phyloP scores from a whole-genome alignment of 2,329 filamentous ascomycete genomes.

The Nothopassalora personata region DNA sequence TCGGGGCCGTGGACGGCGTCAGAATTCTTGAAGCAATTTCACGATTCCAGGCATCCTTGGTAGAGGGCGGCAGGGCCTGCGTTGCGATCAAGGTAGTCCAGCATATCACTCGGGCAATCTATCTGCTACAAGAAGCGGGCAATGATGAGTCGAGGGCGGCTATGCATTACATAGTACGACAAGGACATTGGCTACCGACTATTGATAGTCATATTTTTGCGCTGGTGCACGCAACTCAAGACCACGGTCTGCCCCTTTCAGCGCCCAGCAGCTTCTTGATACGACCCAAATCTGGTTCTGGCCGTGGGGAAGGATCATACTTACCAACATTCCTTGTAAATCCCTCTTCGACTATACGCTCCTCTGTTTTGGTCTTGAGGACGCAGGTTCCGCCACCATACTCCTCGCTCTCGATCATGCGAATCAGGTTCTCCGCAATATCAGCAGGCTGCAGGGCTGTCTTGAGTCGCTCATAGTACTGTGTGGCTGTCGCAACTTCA shows the following conservation, averaged over 20 bases:
- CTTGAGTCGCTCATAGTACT: constrained; percentile 14
- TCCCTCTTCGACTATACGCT: constrained; percentile 15
- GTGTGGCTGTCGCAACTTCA: constrained; percentile 15
- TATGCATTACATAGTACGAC: not conserved
- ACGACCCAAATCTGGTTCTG: constrained; percentile 17
- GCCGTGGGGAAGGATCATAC: constrained; percentile 18
- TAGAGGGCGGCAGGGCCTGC: too few species aligned
- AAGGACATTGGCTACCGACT: not conserved
- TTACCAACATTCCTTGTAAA: constrained; percentile 14
- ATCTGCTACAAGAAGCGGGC: too few species aligned
- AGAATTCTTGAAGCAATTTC: not conserved
- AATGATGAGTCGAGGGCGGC: not conserved
- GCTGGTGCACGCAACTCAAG: not conserved
- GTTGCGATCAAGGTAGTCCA: too few species aligned
- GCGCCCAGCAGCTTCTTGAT: constrained; percentile 14
- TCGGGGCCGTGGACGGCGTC: not conserved
- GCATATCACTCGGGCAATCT: too few species aligned
- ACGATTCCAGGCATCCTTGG: too few species aligned
- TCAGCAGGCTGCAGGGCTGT: constrained; percentile 16
- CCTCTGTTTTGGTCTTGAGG: constrained; percentile 18
- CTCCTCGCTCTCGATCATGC: constrained; percentile 18
- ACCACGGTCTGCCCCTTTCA: constrained; percentile 20
- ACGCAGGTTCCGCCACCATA: constrained; percentile 23
- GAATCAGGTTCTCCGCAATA: constrained; percentile 20
- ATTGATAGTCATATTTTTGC: not conserved